Evolutionary conservation across 345 rosid species (phyloP).

Genomic region (Hypericum perforatum): DNA sequence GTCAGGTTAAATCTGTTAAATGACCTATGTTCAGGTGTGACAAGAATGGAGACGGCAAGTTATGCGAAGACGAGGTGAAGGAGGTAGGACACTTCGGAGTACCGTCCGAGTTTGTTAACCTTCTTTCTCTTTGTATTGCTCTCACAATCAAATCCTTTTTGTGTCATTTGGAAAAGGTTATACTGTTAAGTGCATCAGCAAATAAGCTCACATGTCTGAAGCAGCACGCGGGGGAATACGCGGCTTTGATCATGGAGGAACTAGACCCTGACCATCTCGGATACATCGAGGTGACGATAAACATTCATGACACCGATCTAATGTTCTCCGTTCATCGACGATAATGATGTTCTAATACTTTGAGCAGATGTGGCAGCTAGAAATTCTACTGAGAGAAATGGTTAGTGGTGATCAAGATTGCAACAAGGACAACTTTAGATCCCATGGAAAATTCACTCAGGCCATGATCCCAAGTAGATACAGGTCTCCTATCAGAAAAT

Average conservation of each 20-base stretch:
- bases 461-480: conserved; percentile 79
- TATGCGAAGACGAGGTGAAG: conserved; percentile 81
- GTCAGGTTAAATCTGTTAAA: no score
- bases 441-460: conserved; percentile 37
- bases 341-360: no score
- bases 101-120: not conserved
- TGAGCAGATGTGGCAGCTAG: conserved; percentile 90
- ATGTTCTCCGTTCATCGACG: not conserved
- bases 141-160: not conserved
- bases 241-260: conserved; percentile 93
- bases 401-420: conserved; percentile 35
- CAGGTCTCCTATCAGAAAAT: conserved; percentile 51
- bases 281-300: conserved; percentile 60
- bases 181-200: conserved; percentile 76
- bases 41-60: conserved; percentile 86
- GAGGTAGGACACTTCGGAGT: conserved; percentile 33
- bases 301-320: not conserved
- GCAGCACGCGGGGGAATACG: conserved; percentile 55
- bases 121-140: not conserved
- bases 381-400: conserved; percentile 64
- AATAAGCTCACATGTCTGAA: conserved; percentile 72
- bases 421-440: conserved; percentile 18
- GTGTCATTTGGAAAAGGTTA: conserved; percentile 34
- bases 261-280: conserved; percentile 90
- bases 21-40: conserved; percentile 52